These are phyloP conservation scores for Xanthoconium stramineum DNA, from an alignment of 768 basidiomycete genomes.

Conservation along the genomic window DNA sequence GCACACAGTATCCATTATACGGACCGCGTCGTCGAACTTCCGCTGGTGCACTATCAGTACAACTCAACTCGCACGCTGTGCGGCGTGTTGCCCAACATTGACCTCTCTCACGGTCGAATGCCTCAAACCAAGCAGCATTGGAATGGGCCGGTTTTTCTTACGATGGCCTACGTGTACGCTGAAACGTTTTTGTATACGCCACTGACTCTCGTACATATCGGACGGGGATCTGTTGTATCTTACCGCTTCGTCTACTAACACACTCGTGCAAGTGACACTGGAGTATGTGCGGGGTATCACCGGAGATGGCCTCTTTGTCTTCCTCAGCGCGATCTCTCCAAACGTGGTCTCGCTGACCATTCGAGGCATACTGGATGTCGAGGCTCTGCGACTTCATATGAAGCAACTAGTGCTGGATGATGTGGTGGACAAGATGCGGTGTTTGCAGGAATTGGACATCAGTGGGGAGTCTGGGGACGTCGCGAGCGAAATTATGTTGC, in stretches of 20 bases:
- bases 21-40: too few relatives aligned
- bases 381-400: too few relatives aligned
- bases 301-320: neutral
- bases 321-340: neutral
- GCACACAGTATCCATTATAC: neutral
- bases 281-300: neutral
- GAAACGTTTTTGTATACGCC: neutral
- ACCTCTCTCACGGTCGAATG: neutral
- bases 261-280: neutral
- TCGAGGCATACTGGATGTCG: neutral
- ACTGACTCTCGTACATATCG: neutral
- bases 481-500: neutral
- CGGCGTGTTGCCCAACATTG: neutral
- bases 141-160: neutral
- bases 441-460: neutral
- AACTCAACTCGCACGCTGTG: neutral
- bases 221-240: neutral
- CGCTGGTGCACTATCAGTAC: neutral
- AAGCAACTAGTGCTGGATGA: neutral
- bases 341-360: constrained; percentile 1
- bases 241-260: neutral
- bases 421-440: neutral
- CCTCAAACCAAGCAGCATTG: neutral
- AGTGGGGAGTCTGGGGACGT: neutral
- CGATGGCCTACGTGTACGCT: constrained; percentile 1